Conservation (phyloP, 192 early-diverging fungal species). For the Gamsiella multidivaricata region DNA sequence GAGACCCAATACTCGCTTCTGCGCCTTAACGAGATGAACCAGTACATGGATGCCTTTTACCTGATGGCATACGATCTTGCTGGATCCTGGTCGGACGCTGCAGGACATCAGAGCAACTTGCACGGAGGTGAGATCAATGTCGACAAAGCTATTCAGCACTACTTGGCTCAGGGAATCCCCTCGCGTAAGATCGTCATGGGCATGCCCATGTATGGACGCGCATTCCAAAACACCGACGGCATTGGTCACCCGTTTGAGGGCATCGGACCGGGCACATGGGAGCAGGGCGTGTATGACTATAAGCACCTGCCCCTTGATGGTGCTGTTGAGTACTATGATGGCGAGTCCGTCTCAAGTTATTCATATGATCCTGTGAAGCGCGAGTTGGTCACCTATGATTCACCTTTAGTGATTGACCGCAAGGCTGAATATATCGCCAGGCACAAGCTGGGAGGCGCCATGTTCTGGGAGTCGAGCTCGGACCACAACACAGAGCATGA, state of each 20-base stretch:
- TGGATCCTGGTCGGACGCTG: slow-evolving; percentile 69
- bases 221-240: slow-evolving; percentile 86
- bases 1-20: slow-evolving; percentile 71
- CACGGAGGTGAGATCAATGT: slow-evolving; percentile 69
- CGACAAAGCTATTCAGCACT: slow-evolving; percentile 79
- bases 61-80: slow-evolving; percentile 93
- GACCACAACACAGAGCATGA: slow-evolving; percentile 57
- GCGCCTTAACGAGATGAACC: slow-evolving; percentile 68
- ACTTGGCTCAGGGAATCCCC: slow-evolving; percentile 79
- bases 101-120: slow-evolving; percentile 93
- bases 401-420: slow-evolving; percentile 66
- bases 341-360: slow-evolving; percentile 78
- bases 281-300: slow-evolving; percentile 92
- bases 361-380: slow-evolving; percentile 76
- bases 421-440: slow-evolving; percentile 75
- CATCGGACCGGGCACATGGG: slow-evolving; percentile 86
- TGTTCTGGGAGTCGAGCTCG: slow-evolving; percentile 84
- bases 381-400: slow-evolving; percentile 89
- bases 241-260: slow-evolving; percentile 73
- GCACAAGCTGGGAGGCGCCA: slow-evolving; percentile 71
- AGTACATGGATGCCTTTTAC: slow-evolving; percentile 82
- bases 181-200: slow-evolving; percentile 90
- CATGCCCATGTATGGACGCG: slow-evolving; percentile 92
- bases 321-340: slow-evolving; percentile 82
- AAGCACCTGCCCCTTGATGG: slow-evolving; percentile 76